These are phyloP conservation scores for Toxoplasma gondii DNA, from an alignment of 169 alveolate genomes.

Conservation along the genomic window DNA sequence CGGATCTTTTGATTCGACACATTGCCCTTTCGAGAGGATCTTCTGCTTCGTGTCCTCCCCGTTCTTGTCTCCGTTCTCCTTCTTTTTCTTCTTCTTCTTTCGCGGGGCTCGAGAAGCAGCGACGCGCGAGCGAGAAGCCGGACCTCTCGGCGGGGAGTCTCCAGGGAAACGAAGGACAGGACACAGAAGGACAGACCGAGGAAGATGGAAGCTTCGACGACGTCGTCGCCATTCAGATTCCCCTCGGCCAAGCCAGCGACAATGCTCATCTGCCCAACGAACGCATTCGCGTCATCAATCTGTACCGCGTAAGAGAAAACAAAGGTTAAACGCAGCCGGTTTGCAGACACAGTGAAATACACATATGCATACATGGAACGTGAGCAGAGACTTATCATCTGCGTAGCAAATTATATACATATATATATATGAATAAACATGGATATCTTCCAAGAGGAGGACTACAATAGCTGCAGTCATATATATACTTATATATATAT, in stretches of 20 bases:
- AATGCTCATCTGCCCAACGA: constrained; percentile 69
- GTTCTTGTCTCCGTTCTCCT: not conserved
- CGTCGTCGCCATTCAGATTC: constrained; percentile 65
- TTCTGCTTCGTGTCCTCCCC: not conserved
- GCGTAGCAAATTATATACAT: no score
- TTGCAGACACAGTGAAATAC: not conserved
- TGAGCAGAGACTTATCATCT: no score
- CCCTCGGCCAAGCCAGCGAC: constrained; percentile 72
- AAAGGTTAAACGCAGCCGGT: not conserved
- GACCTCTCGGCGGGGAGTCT: not conserved
- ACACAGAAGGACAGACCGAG: no score
- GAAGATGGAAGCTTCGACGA: not conserved
- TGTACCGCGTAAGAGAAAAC: constrained; percentile 42
- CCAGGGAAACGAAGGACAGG: not conserved
- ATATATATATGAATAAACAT: not conserved
- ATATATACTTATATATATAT: not conserved
- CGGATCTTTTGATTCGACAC: constrained; percentile 47
- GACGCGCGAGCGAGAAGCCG: not conserved
- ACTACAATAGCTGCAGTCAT: not conserved
- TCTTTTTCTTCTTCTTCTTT: not conserved
- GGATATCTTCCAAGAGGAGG: constrained; percentile 33
- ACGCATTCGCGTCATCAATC: constrained; percentile 59
- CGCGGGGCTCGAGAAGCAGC: not conserved
- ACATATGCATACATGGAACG: constrained; percentile 1
- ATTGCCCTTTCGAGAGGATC: not conserved